Conservation (phyloP, 306 rosid genomes). For the Quillaja saponaria region DNA sequence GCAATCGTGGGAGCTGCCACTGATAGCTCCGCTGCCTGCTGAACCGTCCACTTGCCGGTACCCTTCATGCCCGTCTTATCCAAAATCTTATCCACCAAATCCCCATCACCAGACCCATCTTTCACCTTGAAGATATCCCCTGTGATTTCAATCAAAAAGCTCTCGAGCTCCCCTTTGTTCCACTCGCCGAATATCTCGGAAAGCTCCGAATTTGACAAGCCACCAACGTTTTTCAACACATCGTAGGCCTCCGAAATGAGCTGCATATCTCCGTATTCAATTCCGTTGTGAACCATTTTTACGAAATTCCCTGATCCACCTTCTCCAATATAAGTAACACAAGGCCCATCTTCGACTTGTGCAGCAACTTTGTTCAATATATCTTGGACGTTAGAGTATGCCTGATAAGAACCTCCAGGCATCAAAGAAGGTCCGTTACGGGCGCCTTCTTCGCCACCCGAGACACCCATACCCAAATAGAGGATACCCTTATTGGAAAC, state of each 20-base stretch:
- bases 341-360: slow-evolving; percentile 91
- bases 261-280: slow-evolving; percentile 94
- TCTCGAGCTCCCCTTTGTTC: slow-evolving; percentile 87
- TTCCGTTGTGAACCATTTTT: slow-evolving; percentile 94
- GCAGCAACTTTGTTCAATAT: slow-evolving; percentile 77
- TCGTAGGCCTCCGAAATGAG: slow-evolving; percentile 90
- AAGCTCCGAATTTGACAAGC: slow-evolving; percentile 62
- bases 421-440: slow-evolving; percentile 80
- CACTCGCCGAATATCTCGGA: slow-evolving; percentile 71
- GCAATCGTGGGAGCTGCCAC: slow-evolving; percentile 92
- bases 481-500: slow-evolving; percentile 49
- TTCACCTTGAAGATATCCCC: slow-evolving; percentile 84
- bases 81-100: slow-evolving; percentile 80
- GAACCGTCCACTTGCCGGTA: slow-evolving; percentile 96
- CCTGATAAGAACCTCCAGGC: slow-evolving; percentile 84
- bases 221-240: slow-evolving; percentile 78
- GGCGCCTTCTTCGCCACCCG: slow-evolving; percentile 96
- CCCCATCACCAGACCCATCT: slow-evolving; percentile 64
- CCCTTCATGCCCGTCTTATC: slow-evolving; percentile 97
- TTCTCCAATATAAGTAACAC: slow-evolving; percentile 82
- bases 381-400: slow-evolving; percentile 64
- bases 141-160: slow-evolving; percentile 79
- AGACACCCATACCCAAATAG: slow-evolving; percentile 89
- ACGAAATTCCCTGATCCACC: slow-evolving; percentile 91
- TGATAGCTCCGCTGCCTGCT: slow-evolving; percentile 89